These are phyloP conservation scores for Diaporthe sp. DNA, from an alignment of 2,329 filamentous ascomycete species.

Conservation along the genomic window DNA sequence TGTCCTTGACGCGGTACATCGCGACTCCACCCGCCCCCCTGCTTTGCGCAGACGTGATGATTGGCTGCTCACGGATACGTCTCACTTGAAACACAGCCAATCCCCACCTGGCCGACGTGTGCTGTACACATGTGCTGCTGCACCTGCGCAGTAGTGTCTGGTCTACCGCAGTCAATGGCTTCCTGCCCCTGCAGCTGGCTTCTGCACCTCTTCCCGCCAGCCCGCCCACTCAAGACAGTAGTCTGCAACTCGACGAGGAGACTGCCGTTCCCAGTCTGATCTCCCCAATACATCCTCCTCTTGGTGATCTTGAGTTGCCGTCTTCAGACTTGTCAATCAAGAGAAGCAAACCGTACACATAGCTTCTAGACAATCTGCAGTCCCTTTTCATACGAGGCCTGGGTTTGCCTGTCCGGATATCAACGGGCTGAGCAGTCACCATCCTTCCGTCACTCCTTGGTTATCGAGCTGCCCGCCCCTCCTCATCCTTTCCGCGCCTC, in stretches of 20 bases:
- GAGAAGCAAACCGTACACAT: neutral
- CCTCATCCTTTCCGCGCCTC: slow-evolving; percentile 10
- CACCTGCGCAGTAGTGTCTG: neutral
- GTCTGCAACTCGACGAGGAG: slow-evolving; percentile 13
- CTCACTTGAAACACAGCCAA: slow-evolving; percentile 24
- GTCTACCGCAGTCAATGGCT: neutral
- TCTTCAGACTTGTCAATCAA: neutral
- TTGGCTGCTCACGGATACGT: slow-evolving; percentile 26
- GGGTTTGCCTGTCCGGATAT: neutral
- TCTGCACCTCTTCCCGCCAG: slow-evolving; percentile 4
- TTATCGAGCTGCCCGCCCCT: neutral
- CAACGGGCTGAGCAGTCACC: neutral
- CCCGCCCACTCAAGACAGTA: neutral
- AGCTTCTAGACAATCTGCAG: slow-evolving; percentile 14
- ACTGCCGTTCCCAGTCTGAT: slow-evolving; percentile 23
- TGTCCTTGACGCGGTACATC: slow-evolving; percentile 20
- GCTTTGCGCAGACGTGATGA: slow-evolving; percentile 33
- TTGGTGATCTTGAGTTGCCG: neutral
- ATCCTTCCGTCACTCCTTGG: neutral
- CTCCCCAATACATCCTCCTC: slow-evolving; percentile 21
- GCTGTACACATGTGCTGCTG: neutral
- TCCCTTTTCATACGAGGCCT: neutral
- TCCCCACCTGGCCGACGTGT: slow-evolving; percentile 4
- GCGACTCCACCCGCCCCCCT: slow-evolving; percentile 12
- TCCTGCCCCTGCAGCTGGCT: slow-evolving; percentile 22